These are phyloP conservation scores for Scutellaria galericulata DNA, from an alignment of 257 asterid genomes.

Conservation along the genomic window DNA sequence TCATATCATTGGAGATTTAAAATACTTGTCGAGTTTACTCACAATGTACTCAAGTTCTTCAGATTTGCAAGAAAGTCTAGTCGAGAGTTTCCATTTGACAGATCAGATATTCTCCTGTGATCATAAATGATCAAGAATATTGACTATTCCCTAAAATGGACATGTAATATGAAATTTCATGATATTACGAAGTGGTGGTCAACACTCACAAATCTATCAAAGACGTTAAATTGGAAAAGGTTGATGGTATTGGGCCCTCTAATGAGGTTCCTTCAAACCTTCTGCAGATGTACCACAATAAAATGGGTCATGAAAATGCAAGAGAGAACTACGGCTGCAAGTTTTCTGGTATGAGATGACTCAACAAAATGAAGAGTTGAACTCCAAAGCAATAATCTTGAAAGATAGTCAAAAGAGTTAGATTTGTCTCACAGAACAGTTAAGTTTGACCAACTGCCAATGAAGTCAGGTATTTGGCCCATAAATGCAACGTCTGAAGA, in stretches of 20 bases:
- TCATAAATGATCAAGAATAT: neutral
- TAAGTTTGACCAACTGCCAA: constrained; percentile 50
- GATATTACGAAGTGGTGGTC: neutral
- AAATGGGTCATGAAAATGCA: constrained; percentile 20
- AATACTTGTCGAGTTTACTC: constrained; percentile 37
- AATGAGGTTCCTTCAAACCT: constrained; percentile 75
- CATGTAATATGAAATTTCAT: neutral
- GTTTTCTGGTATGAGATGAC: constrained; percentile 2
- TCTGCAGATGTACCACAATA: constrained; percentile 42
- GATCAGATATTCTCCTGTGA: constrained; percentile 77
- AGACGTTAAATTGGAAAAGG: constrained; percentile 63
- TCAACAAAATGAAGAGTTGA: constrained; percentile 3
- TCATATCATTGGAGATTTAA: neutral
- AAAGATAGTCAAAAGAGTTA: neutral
- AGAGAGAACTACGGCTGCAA: neutral
- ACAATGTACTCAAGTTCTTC: constrained; percentile 63
- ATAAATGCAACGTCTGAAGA: constrained; percentile 44
- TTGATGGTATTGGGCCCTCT: constrained; percentile 72
- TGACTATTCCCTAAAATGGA: neutral
- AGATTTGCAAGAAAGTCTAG: constrained; percentile 59
- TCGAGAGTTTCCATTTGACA: constrained; percentile 67
- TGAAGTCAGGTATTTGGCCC: constrained; percentile 52
- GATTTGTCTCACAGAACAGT: constrained; percentile 40
- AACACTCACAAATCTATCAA: constrained; percentile 67
- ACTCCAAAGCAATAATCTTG: constrained; percentile 1